A percentile compares a stretch with the other conserved stretches of the same genome.
Conservation (phyloP, 1,284 basidiomycete species). For the Kalmanozyma brasiliensis region DNA sequence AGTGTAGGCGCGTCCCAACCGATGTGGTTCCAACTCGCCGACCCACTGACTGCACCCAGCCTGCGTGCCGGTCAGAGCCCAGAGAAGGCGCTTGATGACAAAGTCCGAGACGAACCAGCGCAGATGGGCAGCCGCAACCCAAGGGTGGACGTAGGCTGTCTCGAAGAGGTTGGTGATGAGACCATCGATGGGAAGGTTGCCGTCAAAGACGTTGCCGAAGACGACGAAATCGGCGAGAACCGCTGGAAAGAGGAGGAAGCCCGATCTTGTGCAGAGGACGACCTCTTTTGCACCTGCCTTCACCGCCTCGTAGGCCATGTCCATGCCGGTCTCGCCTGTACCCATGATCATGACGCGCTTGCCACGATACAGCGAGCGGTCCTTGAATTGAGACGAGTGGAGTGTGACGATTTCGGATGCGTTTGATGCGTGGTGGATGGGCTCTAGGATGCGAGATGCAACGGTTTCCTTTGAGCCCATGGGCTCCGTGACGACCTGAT, state of each 20-base stretch:
- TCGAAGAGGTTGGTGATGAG: constrained; percentile 74
- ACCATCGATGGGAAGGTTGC: constrained; percentile 74
- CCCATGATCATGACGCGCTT: constrained; percentile 56
- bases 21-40: constrained; percentile 74
- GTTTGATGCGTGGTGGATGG: constrained; percentile 21
- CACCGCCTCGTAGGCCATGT: constrained; percentile 73
- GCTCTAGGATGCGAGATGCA: constrained; percentile 29
- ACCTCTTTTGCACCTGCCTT: constrained; percentile 74
- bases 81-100: constrained; percentile 75
- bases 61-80: constrained; percentile 75
- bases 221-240: constrained; percentile 76
- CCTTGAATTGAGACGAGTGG: constrained; percentile 58
- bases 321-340: constrained; percentile 77
- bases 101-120: constrained; percentile 77
- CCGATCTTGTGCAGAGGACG: constrained; percentile 73
- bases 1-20: constrained; percentile 73
- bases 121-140: constrained; percentile 72
- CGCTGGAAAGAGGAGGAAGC: constrained; percentile 74
- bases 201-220: constrained; percentile 72
- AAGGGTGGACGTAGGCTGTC: constrained; percentile 71
- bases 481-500: constrained; percentile 28
- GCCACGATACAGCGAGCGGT: constrained; percentile 50
- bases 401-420: constrained; percentile 52
- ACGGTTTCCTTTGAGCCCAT: constrained; percentile 29
- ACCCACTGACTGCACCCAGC: constrained; percentile 78